Evolutionary conservation across 805 yeast genomes (phyloP), one percentile per base, ranked within the genome.

Genomic region (Pichia exigua): DNA sequence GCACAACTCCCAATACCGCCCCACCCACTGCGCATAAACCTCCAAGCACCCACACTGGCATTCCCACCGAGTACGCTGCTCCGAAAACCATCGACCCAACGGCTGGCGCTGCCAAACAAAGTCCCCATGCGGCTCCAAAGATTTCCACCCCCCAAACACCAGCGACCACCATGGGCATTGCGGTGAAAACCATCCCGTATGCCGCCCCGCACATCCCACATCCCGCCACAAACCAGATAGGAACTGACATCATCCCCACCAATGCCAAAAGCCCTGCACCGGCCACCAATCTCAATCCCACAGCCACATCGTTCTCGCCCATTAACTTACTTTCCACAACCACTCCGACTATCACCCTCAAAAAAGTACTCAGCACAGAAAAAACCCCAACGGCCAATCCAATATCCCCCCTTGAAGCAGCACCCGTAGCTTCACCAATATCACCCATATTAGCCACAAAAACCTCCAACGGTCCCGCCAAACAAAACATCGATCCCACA

Each of bases 111-210:
- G 87, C 73, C 79, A 90, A 82, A 63, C 88, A 85, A 32, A 85
- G 72, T 2, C 97, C 97, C 88, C 96, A 91, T 2, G 90, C 83
- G 1, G 95, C 84, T 0, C 97, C 97, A 66, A 91, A 81, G 32
- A 86, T 76, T 45, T 85, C 89, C 28, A 85, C 77, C 0, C 97
- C 97, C 95, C 96, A 91, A 1, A 85, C 77, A 1, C 81, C 73
- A 2, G 94, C 82, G 5, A 86, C 82, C 4, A 89, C 71, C 0
- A 95, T 83, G 8, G 97, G 97, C 57, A 81, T 85, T 3, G 86
- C 68, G 0, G 97, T 88, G 69, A 88, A 91, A 2, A 86, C 62
- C 0, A 90, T 87, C 28, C 98, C 98, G 60, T 90, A 88, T 7
- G 80, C 71, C 26, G 79, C 62, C 98, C 98, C n/a, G 10, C 24